Evolutionary conservation across 2,329 filamentous ascomycete species (phyloP), one percentile per base, ranked within the genome.

Genomic region (Aspergillus fischeri): DNA sequence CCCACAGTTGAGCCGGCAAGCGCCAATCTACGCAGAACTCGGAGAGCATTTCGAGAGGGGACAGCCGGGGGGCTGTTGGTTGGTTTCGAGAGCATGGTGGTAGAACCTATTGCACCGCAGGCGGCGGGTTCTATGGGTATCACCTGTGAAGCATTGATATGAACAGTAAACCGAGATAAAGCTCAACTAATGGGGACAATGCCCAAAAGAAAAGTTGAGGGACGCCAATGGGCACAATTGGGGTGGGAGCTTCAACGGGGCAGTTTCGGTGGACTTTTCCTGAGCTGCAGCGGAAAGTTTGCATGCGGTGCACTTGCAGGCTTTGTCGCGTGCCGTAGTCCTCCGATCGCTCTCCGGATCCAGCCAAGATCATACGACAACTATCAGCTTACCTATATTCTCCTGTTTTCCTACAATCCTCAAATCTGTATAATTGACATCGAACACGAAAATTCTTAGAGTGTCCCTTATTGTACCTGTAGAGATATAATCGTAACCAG

Each of bases 31-130:
- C 71, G 70, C n/a, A 73, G 72, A 10, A 73, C 71, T 58, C 75
- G 75, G 21, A 78, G 69, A 47, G 76, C 75, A 67, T 76, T 76
- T 58, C 75, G 75, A 25, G 77, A 78, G 25, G 77, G 77, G 41
- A 77, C 71, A 54, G 70, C 61, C 21, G 73, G 63, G 41, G 65
- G 62, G 52, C 63, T 59, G 53, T 63, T 65, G 52, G 65, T 58
- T 58, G 72, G 63, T 58, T 70, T 70, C 42, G 69, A 54, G 53
- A 73, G 67, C 69, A 75, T 75, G 54, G 55, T 63, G 54, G 42
- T 52, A 50, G 38, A 60, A 58, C 60, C 50, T 63, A 60, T 21
- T 54, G 59, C 62, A 63, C 63, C 68, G 64, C 70, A 49, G 61
- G 59, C 54, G 65, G 63, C 67, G 64, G 65, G 63, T 63, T 58